Percentiles rank a stretch among this genome's conserved stretches.
Conservation (phyloP, 73 alveolate genomes). For the Paramecium sexaurelia region DNA sequence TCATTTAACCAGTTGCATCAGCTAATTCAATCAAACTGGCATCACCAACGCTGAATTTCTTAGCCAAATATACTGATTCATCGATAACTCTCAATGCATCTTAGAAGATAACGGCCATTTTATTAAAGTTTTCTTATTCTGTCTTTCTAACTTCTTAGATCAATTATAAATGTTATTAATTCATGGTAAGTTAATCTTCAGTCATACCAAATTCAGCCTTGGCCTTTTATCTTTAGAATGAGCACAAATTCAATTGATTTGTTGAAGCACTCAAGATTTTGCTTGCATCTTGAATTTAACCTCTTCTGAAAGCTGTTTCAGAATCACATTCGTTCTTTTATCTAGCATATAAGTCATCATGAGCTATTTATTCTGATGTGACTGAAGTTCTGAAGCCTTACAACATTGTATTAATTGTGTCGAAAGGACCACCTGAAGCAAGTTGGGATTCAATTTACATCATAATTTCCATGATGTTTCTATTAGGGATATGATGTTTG, state of each 20-base stretch:
- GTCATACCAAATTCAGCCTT: slow-evolving; percentile 55
- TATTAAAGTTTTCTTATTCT: slow-evolving; percentile 22
- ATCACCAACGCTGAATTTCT: slow-evolving; percentile 60
- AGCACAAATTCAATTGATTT: neutral
- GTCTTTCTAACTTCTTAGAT: slow-evolving; percentile 50
- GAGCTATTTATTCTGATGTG: slow-evolving; percentile 48
- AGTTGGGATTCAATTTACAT: slow-evolving; percentile 3
- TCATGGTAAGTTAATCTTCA: slow-evolving; percentile 47
- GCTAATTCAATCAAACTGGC: slow-evolving; percentile 54
- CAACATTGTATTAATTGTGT: slow-evolving; percentile 19
- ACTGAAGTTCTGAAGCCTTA: slow-evolving; percentile 37
- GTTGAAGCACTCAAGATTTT: slow-evolving; percentile 43
- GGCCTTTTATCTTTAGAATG: slow-evolving; percentile 36
- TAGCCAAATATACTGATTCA: slow-evolving; percentile 34
- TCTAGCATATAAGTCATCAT: slow-evolving; percentile 43
- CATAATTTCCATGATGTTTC: slow-evolving; percentile 58
- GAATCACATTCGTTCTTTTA: slow-evolving; percentile 58
- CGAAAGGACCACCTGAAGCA: slow-evolving; percentile 31
- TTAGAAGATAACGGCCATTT: slow-evolving; percentile 42
- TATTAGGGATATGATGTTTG: slow-evolving; percentile 40
- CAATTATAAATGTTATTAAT: slow-evolving; percentile 28
- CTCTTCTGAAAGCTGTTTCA: slow-evolving; percentile 43
- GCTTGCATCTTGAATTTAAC: slow-evolving; percentile 58
- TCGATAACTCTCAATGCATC: slow-evolving; percentile 55
- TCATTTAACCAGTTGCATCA: slow-evolving; percentile 37